Evolutionary conservation across 306 rosid genomes (phyloP).

Genomic region (Comarum palustre): DNA sequence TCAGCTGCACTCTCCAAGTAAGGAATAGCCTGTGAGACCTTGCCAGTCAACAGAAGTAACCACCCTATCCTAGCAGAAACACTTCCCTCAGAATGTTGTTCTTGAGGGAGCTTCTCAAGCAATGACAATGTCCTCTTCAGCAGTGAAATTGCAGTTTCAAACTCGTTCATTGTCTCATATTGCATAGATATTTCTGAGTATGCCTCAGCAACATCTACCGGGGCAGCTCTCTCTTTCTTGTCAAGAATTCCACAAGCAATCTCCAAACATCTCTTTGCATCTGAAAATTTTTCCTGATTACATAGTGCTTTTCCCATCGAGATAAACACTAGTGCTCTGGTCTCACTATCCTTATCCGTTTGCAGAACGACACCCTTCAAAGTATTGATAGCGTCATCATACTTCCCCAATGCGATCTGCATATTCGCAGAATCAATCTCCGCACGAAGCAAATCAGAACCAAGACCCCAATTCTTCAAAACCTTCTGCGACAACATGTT

Average conservation of each 20-base stretch:
- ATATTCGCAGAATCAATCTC: slow-evolving; percentile 89
- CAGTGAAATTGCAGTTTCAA: slow-evolving; percentile 79
- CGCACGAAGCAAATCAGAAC: slow-evolving; percentile 63
- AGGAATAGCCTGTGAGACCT: slow-evolving; percentile 84
- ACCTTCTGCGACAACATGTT: slow-evolving; percentile 65
- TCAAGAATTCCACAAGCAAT: slow-evolving; percentile 77
- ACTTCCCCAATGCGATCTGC: slow-evolving; percentile 80
- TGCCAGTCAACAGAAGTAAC: slow-evolving; percentile 77
- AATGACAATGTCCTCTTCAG: slow-evolving; percentile 63
- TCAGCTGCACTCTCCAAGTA: slow-evolving; percentile 88
- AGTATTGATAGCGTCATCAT: slow-evolving; percentile 67
- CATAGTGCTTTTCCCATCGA: slow-evolving; percentile 86
- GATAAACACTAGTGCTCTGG: slow-evolving; percentile 67
- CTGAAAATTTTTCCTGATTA: slow-evolving; percentile 64
- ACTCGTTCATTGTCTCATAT: slow-evolving; percentile 85
- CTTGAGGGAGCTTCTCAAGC: slow-evolving; percentile 87
- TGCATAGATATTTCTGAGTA: slow-evolving; percentile 84
- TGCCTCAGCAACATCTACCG: slow-evolving; percentile 79
- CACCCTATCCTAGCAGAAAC: slow-evolving; percentile 90
- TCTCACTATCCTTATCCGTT: slow-evolving; percentile 69
- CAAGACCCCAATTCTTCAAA: slow-evolving; percentile 82
- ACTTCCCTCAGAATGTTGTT: slow-evolving; percentile 87
- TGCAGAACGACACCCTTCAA: slow-evolving; percentile 59
- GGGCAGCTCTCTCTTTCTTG: slow-evolving; percentile 54
- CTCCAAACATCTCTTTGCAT: slow-evolving; percentile 68